A percentile compares a stretch with the other conserved stretches of the same genome.
Evolutionary conservation across 805 yeast species (phyloP).

Genomic region (Zygoascus biomembranicola): DNA sequence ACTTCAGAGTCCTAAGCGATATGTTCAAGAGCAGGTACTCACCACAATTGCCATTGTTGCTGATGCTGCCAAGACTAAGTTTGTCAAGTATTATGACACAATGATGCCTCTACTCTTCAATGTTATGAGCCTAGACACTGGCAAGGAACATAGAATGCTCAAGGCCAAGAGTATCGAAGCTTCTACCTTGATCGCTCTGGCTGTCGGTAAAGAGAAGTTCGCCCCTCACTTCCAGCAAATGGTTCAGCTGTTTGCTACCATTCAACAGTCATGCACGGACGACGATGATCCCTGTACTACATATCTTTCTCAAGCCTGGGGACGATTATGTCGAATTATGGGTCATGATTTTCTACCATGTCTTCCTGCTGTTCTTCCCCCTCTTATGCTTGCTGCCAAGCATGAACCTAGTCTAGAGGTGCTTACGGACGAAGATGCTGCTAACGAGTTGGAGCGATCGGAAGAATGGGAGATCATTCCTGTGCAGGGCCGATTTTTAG

Average conservation of each 20-base stretch:
- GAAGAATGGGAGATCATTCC: constrained; percentile 95
- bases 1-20: constrained; percentile 77
- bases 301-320: constrained; percentile 93
- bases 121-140: constrained; percentile 71
- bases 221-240: constrained; percentile 65
- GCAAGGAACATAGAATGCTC: constrained; percentile 65
- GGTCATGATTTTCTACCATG: constrained; percentile 82
- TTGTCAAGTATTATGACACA: constrained; percentile 86
- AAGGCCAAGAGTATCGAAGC: constrained; percentile 95
- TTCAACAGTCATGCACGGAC: constrained; percentile 44
- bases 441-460: constrained; percentile 68
- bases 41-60: constrained; percentile 97
- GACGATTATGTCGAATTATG: constrained; percentile 77
- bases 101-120: constrained; percentile 82
- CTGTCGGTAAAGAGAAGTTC: constrained; percentile 90
- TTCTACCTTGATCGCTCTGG: constrained; percentile 85
- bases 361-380: constrained; percentile 79
- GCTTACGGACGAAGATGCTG: constrained; percentile 80
- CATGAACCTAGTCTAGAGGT: constrained; percentile 84
- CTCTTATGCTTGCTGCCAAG: constrained; percentile 77
- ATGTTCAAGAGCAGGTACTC: constrained; percentile 94
- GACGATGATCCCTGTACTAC: constrained; percentile 85
- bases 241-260: constrained; percentile 58
- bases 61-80: constrained; percentile 86
- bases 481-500: constrained; percentile 84